Conservation (phyloP, 2,329 filamentous ascomycete species). For the Escovopsis sp. region DNA sequence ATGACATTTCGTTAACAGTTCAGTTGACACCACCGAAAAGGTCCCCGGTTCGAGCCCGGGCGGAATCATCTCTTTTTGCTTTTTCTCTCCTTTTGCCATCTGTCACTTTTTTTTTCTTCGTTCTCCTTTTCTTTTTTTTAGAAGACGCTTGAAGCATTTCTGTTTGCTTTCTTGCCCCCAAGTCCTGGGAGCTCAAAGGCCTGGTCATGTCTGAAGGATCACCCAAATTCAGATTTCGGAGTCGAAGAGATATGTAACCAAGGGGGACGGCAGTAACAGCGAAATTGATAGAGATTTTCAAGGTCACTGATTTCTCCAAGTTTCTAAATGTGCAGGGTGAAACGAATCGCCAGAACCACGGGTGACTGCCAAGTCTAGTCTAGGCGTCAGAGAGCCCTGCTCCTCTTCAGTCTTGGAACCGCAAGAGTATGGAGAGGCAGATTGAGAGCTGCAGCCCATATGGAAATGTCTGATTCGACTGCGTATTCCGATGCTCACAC, state of each 20-base stretch:
- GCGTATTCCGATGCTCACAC: no score
- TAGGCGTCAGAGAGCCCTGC: constrained; percentile 49
- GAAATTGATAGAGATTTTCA: not conserved
- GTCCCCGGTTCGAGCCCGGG: constrained; percentile 26
- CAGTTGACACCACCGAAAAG: constrained; percentile 18
- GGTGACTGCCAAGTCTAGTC: constrained; percentile 15
- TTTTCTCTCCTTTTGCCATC: not conserved
- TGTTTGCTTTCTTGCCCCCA: not conserved
- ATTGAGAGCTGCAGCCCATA: constrained; percentile 38
- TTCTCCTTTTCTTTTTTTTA: not conserved
- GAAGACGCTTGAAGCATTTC: not conserved
- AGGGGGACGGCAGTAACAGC: not conserved
- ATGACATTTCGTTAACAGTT: constrained; percentile 24
- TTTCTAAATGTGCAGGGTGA: constrained; percentile 40
- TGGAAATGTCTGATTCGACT: constrained; percentile 24
- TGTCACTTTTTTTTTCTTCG: not conserved
- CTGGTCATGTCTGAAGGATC: not conserved
- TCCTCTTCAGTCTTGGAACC: constrained; percentile 39
- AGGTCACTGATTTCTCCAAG: not conserved
- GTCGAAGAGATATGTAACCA: not conserved
- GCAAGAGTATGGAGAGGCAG: constrained; percentile 37
- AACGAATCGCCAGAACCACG: constrained; percentile 47
- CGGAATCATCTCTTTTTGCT: constrained; percentile 17
- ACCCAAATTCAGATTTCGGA: not conserved
- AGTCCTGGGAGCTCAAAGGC: not conserved